A percentile compares a stretch with the other conserved stretches of the same genome.
These are phyloP conservation scores for Puccinia polysora DNA, from an alignment of 1,284 basidiomycete genomes.

Conservation along the genomic window DNA sequence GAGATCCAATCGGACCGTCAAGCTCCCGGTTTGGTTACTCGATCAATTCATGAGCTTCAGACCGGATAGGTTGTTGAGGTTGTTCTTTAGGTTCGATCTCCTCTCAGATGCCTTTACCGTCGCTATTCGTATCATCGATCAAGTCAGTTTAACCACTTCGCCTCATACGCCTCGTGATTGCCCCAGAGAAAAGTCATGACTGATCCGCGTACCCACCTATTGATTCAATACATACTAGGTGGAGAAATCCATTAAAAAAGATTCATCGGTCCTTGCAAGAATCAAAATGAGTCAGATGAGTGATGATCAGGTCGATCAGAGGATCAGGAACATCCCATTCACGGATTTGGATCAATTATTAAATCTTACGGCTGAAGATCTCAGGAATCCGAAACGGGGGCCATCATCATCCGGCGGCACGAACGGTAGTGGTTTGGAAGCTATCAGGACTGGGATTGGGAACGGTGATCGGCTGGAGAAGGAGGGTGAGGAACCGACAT, in stretches of 20 bases:
- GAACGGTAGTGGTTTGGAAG: background rate
- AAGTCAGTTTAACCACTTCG: constrained; percentile 57
- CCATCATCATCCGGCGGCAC: background rate
- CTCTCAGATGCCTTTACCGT: constrained; percentile 72
- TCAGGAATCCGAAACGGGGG: background rate
- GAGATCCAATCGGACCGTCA: constrained; percentile 59
- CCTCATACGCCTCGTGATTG: background rate
- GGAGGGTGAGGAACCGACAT: no score
- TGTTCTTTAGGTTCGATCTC: constrained; percentile 69
- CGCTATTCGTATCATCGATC: constrained; percentile 64
- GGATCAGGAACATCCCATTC: constrained; percentile 5
- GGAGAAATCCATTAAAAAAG: background rate
- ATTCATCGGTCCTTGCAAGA: background rate
- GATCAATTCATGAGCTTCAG: constrained; percentile 63
- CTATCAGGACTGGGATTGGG: background rate
- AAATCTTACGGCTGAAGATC: background rate
- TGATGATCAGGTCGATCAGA: background rate
- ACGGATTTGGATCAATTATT: constrained; percentile 19
- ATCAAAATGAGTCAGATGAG: background rate
- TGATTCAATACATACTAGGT: background rate
- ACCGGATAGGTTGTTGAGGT: constrained; percentile 71
- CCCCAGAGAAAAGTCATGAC: background rate
- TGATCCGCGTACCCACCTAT: background rate
- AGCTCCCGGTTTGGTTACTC: constrained; percentile 76
- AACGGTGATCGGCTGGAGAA: no score